Evolutionary conservation across 805 yeast species (phyloP).

Genomic region (Cyberlindnera suaveolens): DNA sequence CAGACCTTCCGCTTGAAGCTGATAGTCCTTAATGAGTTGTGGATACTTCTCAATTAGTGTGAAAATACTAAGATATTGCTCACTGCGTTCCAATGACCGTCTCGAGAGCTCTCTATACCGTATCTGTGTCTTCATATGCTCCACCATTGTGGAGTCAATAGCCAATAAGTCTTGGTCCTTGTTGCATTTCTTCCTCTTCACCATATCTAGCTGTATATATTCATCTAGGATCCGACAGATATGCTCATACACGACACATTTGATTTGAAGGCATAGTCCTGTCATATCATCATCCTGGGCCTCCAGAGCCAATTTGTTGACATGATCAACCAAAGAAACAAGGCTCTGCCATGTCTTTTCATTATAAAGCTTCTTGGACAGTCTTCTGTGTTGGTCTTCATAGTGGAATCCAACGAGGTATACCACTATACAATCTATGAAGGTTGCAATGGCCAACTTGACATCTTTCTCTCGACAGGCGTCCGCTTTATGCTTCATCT

Average conservation of each 20-base stretch:
- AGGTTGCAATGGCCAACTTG: constrained; percentile 6
- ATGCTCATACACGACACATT: constrained; percentile 14
- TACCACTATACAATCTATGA: constrained; percentile 16
- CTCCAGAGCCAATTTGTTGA: constrained; percentile 3
- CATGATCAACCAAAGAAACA: constrained; percentile 9
- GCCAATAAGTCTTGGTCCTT: constrained; percentile 1
- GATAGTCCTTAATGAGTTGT: constrained; percentile 4
- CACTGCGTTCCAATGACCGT: constrained; percentile 6
- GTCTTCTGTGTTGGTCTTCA: constrained; percentile 15
- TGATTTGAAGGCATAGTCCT: constrained; percentile 14
- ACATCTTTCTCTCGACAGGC: background rate
- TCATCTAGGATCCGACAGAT: constrained; percentile 8
- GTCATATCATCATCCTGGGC: constrained; percentile 4
- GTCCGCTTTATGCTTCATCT: constrained; percentile 19
- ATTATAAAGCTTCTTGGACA: constrained; percentile 7
- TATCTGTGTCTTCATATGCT: constrained; percentile 2
- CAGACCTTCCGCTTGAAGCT: background rate
- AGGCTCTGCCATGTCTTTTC: constrained; percentile 17
- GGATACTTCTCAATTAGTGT: constrained; percentile 10
- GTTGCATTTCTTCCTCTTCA: constrained; percentile 1
- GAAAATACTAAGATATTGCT: constrained; percentile 8
- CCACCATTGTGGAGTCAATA: constrained; percentile 2
- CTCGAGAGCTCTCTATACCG: constrained; percentile 8
- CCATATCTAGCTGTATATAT: constrained; percentile 5
- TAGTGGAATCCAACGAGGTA: constrained; percentile 18